Evolutionary conservation across 164 flowering plant species (phyloP).

Genomic region (Protea cynaroides): DNA sequence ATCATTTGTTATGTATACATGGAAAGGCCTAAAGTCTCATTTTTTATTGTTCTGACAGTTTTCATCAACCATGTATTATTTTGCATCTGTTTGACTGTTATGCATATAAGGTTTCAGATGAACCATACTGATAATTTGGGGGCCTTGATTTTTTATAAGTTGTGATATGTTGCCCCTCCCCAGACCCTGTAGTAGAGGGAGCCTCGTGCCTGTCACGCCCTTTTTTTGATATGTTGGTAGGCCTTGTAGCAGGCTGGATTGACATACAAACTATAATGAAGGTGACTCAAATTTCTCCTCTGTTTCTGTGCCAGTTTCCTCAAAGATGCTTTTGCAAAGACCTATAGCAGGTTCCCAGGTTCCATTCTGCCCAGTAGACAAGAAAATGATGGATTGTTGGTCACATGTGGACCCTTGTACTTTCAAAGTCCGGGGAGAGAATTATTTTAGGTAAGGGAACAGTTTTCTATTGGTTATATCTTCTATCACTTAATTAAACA

Average conservation of each 20-base stretch:
- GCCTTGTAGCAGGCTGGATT: not conserved
- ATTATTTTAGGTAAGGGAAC: conserved; percentile 33
- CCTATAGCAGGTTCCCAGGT: conserved; percentile 50
- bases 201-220: no score
- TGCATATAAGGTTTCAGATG: not conserved
- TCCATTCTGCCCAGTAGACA: conserved; percentile 38
- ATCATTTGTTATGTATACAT: no score
- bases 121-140: not conserved
- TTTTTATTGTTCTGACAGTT: no score
- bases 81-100: not conserved
- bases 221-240: not conserved
- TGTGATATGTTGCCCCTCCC: not conserved
- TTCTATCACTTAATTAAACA: not conserved
- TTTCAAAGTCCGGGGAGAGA: conserved; percentile 46
- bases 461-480: not conserved
- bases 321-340: conserved; percentile 31
- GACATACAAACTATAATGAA: not conserved
- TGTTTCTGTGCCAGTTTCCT: conserved; percentile 23
- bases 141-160: not conserved
- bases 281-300: not conserved
- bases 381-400: conserved; percentile 44
- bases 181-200: no score
- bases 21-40: no score
- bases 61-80: no score
- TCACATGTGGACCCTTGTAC: conserved; percentile 36